Conservation (phyloP, 2,329 filamentous ascomycete species). For the Fusarium neocosmosporiellum region DNA sequence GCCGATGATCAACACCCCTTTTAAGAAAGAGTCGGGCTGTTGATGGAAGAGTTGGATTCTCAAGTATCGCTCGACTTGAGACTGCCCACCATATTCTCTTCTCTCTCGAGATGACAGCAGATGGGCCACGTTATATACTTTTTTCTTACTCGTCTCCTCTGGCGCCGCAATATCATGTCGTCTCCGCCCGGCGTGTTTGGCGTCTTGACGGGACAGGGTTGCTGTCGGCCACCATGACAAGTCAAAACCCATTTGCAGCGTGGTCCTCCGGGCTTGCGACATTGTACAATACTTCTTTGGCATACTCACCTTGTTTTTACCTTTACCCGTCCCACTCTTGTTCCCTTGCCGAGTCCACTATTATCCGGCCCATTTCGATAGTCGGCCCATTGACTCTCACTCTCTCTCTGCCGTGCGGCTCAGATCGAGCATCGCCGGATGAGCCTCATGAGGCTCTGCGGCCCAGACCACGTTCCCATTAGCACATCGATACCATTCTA, state of each 20-base stretch:
- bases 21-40: not conserved
- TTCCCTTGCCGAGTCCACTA: constrained; percentile 33
- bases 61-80: constrained; percentile 14
- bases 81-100: not conserved
- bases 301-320: constrained; percentile 8
- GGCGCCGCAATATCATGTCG: constrained; percentile 22
- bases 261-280: constrained; percentile 22
- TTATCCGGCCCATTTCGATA: constrained; percentile 28
- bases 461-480: constrained; percentile 30
- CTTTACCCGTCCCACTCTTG: constrained; percentile 19
- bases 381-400: constrained; percentile 24
- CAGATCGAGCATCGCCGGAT: constrained; percentile 5
- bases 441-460: constrained; percentile 38
- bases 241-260: constrained; percentile 20
- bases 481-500: constrained; percentile 39
- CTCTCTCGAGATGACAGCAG: constrained; percentile 2
- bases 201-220: constrained; percentile 35
- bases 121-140: constrained; percentile 33
- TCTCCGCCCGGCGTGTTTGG: constrained; percentile 24
- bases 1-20: constrained; percentile 14
- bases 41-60: not conserved
- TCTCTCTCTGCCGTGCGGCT: constrained; percentile 35
- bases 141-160: not conserved
- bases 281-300: constrained; percentile 20
- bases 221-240: constrained; percentile 32